Conservation (phyloP, 2,329 filamentous ascomycete genomes). For the Tolypocladium sp. region DNA sequence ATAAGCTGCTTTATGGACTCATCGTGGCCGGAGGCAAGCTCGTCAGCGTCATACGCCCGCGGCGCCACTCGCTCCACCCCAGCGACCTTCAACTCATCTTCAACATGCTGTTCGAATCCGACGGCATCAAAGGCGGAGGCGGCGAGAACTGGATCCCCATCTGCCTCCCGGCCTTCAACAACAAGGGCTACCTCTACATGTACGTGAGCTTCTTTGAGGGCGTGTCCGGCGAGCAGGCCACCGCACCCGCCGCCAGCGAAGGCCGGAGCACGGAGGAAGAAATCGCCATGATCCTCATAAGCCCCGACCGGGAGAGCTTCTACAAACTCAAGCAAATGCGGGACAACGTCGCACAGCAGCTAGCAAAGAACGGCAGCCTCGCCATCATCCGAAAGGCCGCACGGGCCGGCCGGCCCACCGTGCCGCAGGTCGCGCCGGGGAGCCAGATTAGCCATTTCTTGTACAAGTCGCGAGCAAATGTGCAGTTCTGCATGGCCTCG, state of each 20-base stretch:
- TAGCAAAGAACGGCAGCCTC: conserved; percentile 69
- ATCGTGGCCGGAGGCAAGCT: conserved; percentile 88
- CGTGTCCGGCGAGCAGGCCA: conserved; percentile 29
- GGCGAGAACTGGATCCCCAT: conserved; percentile 97
- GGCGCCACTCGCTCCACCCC: conserved; percentile 90
- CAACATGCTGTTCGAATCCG: conserved; percentile 98
- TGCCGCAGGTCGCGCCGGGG: conserved; percentile 69
- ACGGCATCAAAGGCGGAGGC: conserved; percentile 77
- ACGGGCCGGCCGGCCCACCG: conserved; percentile 58
- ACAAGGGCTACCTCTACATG: conserved; percentile 94
- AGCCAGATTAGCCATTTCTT: conserved; percentile 82
- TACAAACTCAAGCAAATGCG: conserved; percentile 74
- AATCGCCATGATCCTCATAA: conserved; percentile 88
- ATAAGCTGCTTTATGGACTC: conserved; percentile 80
- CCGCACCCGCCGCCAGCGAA: conserved; percentile 39
- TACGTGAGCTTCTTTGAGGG: conserved; percentile 90
- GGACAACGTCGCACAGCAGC: conserved; percentile 53
- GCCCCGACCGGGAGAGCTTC: conserved; percentile 86
- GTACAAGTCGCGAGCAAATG: conserved; percentile 89
- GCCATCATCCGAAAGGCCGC: conserved; percentile 65
- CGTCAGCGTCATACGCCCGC: conserved; percentile 89
- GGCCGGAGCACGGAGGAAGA: conserved; percentile 63
- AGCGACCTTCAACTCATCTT: conserved; percentile 95
- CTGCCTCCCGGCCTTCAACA: conserved; percentile 95
- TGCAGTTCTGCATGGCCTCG: conserved; percentile 90